A percentile compares a stretch with the other conserved stretches of the same genome.
Conservation (phyloP, 129 eudicot genomes). For the Centrapalus pauciflorus region DNA sequence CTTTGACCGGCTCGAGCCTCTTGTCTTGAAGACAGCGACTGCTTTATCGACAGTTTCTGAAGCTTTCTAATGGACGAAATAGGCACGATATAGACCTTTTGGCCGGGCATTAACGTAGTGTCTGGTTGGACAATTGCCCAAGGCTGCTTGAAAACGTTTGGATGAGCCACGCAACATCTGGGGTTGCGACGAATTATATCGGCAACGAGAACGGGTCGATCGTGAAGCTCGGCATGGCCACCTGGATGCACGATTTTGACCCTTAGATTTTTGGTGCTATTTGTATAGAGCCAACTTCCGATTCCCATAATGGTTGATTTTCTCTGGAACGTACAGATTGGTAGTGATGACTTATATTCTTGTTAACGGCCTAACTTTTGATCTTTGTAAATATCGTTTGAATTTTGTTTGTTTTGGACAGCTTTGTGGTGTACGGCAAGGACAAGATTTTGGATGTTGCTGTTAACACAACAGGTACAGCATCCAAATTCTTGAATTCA, state of each 20-base stretch:
- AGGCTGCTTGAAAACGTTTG: constrained; percentile 63
- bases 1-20: constrained; percentile 1
- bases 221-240: constrained; percentile 69
- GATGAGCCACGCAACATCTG: constrained; percentile 54
- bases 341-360: constrained; percentile 15
- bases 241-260: constrained; percentile 73
- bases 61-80: constrained; percentile 49
- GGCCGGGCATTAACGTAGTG: constrained; percentile 54
- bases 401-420: constrained; percentile 23
- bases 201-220: constrained; percentile 46
- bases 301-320: constrained; percentile 36
- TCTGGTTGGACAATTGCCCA: constrained; percentile 58
- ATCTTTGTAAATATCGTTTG: constrained; percentile 29
- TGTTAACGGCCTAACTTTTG: constrained; percentile 15
- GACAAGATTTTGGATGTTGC: constrained; percentile 22
- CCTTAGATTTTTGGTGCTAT: constrained; percentile 39
- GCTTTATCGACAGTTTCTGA: constrained; percentile 32
- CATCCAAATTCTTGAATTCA: too few relatives aligned
- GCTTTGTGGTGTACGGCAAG: constrained; percentile 5
- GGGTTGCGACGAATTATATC: constrained; percentile 59
- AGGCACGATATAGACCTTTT: constrained; percentile 58
- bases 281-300: constrained; percentile 56
- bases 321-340: not conserved
- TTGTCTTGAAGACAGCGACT: constrained; percentile 13
- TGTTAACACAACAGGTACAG: too few relatives aligned